Percentiles rank a stretch among this genome's conserved stretches.
These are phyloP conservation scores for Cryptomeria japonica DNA, from an alignment of 75 land plant genomes.

Conservation along the genomic window DNA sequence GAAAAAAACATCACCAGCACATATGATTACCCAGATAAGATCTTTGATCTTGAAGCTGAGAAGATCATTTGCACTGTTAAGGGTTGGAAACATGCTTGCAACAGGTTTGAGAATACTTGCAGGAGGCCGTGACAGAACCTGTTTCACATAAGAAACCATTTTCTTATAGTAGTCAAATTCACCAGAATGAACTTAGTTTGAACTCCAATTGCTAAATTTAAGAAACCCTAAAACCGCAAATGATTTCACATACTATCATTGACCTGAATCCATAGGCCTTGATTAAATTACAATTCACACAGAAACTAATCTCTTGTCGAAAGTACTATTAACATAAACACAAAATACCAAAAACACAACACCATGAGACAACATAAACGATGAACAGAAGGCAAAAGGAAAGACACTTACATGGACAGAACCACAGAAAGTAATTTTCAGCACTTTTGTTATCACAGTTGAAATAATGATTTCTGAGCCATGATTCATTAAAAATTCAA, in stretches of 20 bases:
- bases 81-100: constrained; percentile 57
- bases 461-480: not conserved
- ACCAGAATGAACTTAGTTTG: not conserved
- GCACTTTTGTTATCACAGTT: not conserved
- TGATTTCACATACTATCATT: not conserved
- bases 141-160: constrained; percentile 13
- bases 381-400: not conserved
- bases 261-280: not conserved
- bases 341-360: not conserved
- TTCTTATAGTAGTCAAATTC: not conserved
- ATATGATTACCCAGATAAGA: constrained; percentile 70
- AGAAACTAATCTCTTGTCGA: not conserved
- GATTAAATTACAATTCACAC: not conserved
- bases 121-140: constrained; percentile 83
- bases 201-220: constrained; percentile 3
- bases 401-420: not conserved
- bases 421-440: not conserved
- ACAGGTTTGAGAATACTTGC: constrained; percentile 85
- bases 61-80: constrained; percentile 56
- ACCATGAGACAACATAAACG: not conserved
- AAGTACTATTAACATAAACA: not conserved
- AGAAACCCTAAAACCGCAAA: not conserved
- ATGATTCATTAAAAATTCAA: not conserved
- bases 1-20: not conserved
- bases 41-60: constrained; percentile 84